Evolutionary conservation across 73 alveolate species (phyloP).

Genomic region (Tetrahymena borealis): DNA sequence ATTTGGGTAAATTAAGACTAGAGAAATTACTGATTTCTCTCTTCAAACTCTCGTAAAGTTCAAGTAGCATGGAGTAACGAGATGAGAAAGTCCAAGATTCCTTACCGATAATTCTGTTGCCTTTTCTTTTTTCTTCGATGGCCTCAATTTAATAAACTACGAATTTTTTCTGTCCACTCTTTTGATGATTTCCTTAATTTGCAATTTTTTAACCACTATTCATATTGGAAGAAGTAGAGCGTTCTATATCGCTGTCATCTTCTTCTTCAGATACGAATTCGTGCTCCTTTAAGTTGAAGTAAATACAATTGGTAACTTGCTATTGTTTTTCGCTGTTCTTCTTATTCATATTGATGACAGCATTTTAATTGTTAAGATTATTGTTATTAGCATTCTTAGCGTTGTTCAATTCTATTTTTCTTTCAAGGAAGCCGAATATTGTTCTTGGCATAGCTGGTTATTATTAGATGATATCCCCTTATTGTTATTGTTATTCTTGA

Average conservation of each 20-base stretch:
- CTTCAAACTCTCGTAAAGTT: not conserved
- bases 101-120: not conserved
- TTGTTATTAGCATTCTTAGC: not conserved
- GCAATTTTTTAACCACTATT: not conserved
- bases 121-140: not conserved
- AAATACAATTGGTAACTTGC: not conserved
- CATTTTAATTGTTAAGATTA: not conserved
- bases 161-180: slow-evolving; percentile 1
- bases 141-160: not conserved
- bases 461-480: not conserved
- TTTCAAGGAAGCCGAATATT: not conserved
- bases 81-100: not conserved
- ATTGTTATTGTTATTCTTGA: not conserved
- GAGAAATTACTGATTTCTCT: not conserved
- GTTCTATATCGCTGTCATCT: not conserved
- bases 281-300: not conserved
- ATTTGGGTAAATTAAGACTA: not conserved
- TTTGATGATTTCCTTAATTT: not conserved
- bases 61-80: not conserved
- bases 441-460: not conserved
- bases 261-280: not conserved
- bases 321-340: not conserved
- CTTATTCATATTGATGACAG: not conserved
- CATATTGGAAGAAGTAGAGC: not conserved
- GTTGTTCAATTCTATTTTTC: not conserved